Conservation (phyloP, 1,284 basidiomycete species). For the Apiotrichum montevideense region DNA sequence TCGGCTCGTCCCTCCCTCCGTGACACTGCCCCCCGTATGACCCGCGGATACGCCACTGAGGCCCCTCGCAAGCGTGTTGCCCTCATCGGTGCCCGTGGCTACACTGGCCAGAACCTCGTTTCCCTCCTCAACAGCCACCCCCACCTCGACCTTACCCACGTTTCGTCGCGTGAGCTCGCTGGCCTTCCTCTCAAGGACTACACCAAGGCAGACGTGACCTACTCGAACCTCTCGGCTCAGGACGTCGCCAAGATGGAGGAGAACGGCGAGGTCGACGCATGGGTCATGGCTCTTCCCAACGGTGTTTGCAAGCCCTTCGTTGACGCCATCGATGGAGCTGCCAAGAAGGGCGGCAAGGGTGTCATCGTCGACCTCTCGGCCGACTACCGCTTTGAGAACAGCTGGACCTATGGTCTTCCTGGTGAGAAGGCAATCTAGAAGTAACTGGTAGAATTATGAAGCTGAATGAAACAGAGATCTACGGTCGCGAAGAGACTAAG, state of each 20-base stretch:
- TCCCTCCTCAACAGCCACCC: constrained; percentile 80
- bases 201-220: constrained; percentile 67
- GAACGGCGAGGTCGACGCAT: constrained; percentile 82
- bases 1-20: constrained; percentile 53
- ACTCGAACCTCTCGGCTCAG: constrained; percentile 67
- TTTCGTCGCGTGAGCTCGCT: constrained; percentile 91
- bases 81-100: constrained; percentile 88
- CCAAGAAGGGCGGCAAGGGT: constrained; percentile 52
- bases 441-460: constrained; percentile 12
- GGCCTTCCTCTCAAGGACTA: constrained; percentile 77
- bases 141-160: constrained; percentile 79
- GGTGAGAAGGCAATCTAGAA: constrained; percentile 59
- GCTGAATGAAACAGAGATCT: constrained; percentile 59
- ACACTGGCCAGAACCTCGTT: constrained; percentile 88
- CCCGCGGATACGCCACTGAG: constrained; percentile 51
- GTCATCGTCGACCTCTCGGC: constrained; percentile 90
- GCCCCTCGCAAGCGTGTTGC: constrained; percentile 77
- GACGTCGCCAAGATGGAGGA: constrained; percentile 84
- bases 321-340: constrained; percentile 79
- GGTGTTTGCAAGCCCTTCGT: constrained; percentile 97
- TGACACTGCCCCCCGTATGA: constrained; percentile 38
- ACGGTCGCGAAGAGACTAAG: constrained; percentile 67
- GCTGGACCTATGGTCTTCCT: constrained; percentile 97
- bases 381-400: constrained; percentile 89
- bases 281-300: constrained; percentile 97